Evolutionary conservation across 2,329 filamentous ascomycete species (phyloP), one percentile per base, ranked within the genome.

Genomic region (Claviceps spartinae): DNA sequence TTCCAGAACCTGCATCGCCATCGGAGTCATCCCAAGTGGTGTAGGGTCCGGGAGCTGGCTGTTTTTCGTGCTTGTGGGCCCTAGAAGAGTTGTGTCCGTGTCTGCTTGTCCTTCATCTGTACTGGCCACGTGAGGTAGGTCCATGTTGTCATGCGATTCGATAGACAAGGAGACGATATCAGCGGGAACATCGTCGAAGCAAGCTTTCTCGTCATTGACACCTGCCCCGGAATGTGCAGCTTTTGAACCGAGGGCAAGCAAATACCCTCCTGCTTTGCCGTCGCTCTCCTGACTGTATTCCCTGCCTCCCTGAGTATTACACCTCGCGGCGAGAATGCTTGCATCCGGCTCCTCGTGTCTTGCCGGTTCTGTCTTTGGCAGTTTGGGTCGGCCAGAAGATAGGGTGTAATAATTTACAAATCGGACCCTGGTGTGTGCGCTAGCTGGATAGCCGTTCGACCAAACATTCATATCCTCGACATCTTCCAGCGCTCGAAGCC

Each of bases 331-430:
- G 18, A 4, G 26, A 9, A 18, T 22, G n/a, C 4, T 34, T 20
- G 36, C 34, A 16, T 16, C 20, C 14, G 13, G n/a, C 13, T 50
- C 38, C 2, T 34, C 30, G 9, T 36, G 26, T 11, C 2, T 36
- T 26, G 45, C 34, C 16, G 11, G 1, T 14, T 49, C 50, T 37
- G 44, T 47, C 36, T 62, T 61, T 18, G 61, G 58, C 4, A 57
- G 51, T 58, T 85, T 89, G 2, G 76, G 75, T 54, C 80, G 75
- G 3, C 89, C 89, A 9, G 85, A 84, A 57, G 86, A 89, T n/a
- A 86, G 78, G 1, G 89, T 95, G 63, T 91, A 95, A 64, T 95
- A 95, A 63, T 95, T 95, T 53, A 88, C 75, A 60, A 95, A 95
- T 16, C 88, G 77, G 11, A 93, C 78, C 50, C 83, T 73, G 2